Base-by-base conservation (phyloP, 306 rosid species). In the Sechiopsis laciniata region DNA sequence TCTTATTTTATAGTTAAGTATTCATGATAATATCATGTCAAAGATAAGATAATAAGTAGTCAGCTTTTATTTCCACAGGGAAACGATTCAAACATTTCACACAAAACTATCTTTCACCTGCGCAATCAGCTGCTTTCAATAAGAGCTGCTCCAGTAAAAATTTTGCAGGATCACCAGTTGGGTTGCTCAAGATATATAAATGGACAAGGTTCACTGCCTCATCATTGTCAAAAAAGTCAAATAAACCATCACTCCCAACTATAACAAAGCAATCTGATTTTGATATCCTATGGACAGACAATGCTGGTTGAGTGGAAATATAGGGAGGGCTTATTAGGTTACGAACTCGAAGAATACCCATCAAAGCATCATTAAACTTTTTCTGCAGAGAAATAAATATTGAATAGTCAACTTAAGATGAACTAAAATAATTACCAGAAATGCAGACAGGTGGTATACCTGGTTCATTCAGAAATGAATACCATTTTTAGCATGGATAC, bases 261-360 rank as follows among this genome's bases (percentile, higher is more conserved):
- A 94, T 81, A 15, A 87, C 96, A 78, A 91, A 94, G 46, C 78
- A 84, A 80, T 94, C 99, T 40, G 77, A 83, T 54, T 71, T 77
- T 64, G 96, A 86, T 80, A 94, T 91, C 78, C 84, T 81, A 55
- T 82, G 99, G 76, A 94, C 92, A 76, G 84, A 82, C 78, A 89
- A 2, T 37, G 95, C 83, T 48, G 99, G 96, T 83, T 89, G 82
- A 74, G 94, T 84, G 12, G 99, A 88, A 78, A 94, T 63, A 77
- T 94, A 94, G 46, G 99, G 99, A 20, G 99, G 99, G 81, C 95
- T 91, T 70, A 45, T 84, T 74, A 94, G 99, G 81, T 91, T 87
- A 35, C 84, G 90, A 73, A 94, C 96, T 78, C 79, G 90, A 80
- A 94, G 97, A 84, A 94, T 91, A 69, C 99, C 98, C 99, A 94